Evolutionary conservation across 371 early-diverging fungal species (phyloP).

Genomic region (Mucor irregularis): DNA sequence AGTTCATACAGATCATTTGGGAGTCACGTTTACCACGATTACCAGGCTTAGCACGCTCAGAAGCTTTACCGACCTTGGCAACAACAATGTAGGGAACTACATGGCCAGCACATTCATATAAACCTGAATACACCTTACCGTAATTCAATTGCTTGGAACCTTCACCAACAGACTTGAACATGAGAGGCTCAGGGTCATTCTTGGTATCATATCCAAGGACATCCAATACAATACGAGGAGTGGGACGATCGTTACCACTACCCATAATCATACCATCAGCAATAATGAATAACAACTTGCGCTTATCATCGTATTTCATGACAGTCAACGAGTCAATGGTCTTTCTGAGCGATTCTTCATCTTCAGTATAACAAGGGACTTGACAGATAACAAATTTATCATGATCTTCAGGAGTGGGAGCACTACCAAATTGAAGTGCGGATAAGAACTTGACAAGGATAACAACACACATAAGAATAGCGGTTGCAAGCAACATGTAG

Average conservation of each 20-base stretch:
- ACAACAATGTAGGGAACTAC: slow-evolving; percentile 92
- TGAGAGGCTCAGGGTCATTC: slow-evolving; percentile 83
- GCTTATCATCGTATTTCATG: slow-evolving; percentile 88
- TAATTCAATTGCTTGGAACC: slow-evolving; percentile 88
- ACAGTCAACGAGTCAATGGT: slow-evolving; percentile 92
- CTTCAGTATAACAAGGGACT: slow-evolving; percentile 99
- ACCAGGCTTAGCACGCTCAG: slow-evolving; percentile 78
- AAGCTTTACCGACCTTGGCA: slow-evolving; percentile 85
- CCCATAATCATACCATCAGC: slow-evolving; percentile 92
- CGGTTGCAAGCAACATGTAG: slow-evolving; percentile 76
- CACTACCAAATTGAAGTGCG: slow-evolving; percentile 82
- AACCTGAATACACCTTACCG: slow-evolving; percentile 96
- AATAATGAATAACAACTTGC: slow-evolving; percentile 90
- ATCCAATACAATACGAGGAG: slow-evolving; percentile 94
- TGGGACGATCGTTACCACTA: slow-evolving; percentile 93
- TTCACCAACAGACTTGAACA: slow-evolving; percentile 89
- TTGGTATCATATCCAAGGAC: slow-evolving; percentile 86
- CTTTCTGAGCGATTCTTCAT: slow-evolving; percentile 83
- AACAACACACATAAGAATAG: slow-evolving; percentile 73
- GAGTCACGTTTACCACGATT: slow-evolving; percentile 99
- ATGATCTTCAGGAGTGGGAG: slow-evolving; percentile 80
- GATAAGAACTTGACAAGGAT: slow-evolving; percentile 89
- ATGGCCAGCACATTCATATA: slow-evolving; percentile 86
- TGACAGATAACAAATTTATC: slow-evolving; percentile 89
- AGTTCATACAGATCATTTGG: slow-evolving; percentile 97